Percentiles rank a stretch among this genome's conserved stretches.
Conservation (phyloP, 2,329 filamentous ascomycete species). For the Microdochium trichocladiopsis region DNA sequence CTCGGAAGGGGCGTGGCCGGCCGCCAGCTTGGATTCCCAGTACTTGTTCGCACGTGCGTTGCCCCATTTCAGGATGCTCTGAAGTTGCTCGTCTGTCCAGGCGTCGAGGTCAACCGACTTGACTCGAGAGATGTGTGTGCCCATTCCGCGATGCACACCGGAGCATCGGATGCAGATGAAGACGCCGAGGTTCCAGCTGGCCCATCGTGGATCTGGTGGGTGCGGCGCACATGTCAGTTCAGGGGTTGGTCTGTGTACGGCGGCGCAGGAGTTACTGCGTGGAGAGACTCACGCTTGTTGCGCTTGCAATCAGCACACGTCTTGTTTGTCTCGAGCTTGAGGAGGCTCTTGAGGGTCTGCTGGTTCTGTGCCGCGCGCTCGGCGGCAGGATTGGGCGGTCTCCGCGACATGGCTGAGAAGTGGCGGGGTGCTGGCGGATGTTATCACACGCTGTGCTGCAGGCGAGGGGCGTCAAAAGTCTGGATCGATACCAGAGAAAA, state of each 20-base stretch:
- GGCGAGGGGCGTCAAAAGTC: too few species aligned
- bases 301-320: constrained; percentile 97
- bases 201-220: constrained; percentile 84
- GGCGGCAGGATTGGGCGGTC: constrained; percentile 68
- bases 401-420: constrained; percentile 62
- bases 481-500: too few species aligned
- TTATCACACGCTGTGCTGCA: background rate
- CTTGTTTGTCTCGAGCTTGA: constrained; percentile 95
- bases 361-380: constrained; percentile 91
- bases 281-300: constrained; percentile 73
- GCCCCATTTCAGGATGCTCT: constrained; percentile 91
- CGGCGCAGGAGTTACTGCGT: constrained; percentile 1
- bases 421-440: background rate
- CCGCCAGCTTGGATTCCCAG: constrained; percentile 91
- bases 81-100: constrained; percentile 97
- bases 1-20: constrained; percentile 89
- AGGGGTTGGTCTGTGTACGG: background rate
- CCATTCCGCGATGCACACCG: constrained; percentile 97
- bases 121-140: constrained; percentile 95
- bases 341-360: constrained; percentile 84
- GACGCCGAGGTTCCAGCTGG: constrained; percentile 95
- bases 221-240: background rate
- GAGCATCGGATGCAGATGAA: constrained; percentile 98
- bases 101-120: constrained; percentile 97
- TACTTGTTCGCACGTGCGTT: constrained; percentile 97